Evolutionary conservation across 176 grass and related monocot species (phyloP), one percentile per base, ranked within the genome.

Genomic region (Phoenix roebelenii): DNA sequence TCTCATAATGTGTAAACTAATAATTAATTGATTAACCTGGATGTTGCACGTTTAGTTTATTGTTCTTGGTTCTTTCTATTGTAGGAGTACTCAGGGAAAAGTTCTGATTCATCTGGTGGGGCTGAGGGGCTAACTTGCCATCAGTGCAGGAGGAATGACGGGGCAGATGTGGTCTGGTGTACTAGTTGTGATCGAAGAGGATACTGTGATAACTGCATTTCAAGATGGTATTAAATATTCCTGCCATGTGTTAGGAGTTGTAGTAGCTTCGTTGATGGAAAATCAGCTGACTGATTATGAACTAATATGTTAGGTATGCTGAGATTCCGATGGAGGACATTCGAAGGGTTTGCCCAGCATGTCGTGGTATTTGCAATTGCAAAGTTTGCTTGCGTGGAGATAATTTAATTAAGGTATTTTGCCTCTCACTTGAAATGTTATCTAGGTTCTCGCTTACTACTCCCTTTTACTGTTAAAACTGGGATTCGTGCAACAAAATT

Each of bases 301-400:
- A 20, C 49, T 61, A 3, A n/a, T 68, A 50, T 70, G 18, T 58
- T 74, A 97, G 93, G 84, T 91, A 97, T 76, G 79, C 86, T 24
- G 87, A 97, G 66, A 88, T 91, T 72, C 72, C 84, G 4, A 44
- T 80, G 17, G 83, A 97, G 56, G 83, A 91, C 58, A 66, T 88
- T 59, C 76, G 7, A 60, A 79, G 88, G 60, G 84, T 91, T 73
- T 97, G 93, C 61, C 93, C 93, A 10, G 93, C 87, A 57, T 97
- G 93, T 65, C 93, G 93, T 65, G 93, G 93, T 60, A 91, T 97
- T 76, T 97, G 93, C 76, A 97, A 82, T 48, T 97, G 93, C 64
- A 82, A 63, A 80, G 55, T 65, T 78, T 98, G 93, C 59, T 85
- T 88, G 65, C 93, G 81, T 49, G 93, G 81, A 63, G 81, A 92